phyloP scores from a whole-genome alignment of 2,329 filamentous ascomycete genomes.

The Penicillium sp. region DNA sequence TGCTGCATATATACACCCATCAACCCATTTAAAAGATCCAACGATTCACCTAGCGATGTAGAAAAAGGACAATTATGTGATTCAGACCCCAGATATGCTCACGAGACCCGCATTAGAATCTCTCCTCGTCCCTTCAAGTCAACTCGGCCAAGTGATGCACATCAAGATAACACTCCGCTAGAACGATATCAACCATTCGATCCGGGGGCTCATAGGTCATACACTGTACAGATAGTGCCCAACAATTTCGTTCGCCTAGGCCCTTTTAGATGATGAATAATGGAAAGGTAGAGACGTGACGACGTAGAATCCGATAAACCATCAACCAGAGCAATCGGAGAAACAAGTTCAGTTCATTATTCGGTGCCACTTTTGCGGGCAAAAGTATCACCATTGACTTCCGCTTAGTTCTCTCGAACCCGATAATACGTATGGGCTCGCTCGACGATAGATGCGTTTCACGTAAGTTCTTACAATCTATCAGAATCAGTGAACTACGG shows the following conservation, averaged over 20 bases:
- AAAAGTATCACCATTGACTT: slow-evolving; percentile 18
- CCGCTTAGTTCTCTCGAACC: slow-evolving; percentile 21
- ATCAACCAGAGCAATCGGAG: not conserved
- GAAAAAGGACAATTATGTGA: too few relatives aligned
- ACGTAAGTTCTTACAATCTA: too few relatives aligned
- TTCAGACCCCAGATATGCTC: too few relatives aligned
- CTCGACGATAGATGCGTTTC: too few relatives aligned
- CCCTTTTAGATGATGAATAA: slow-evolving; percentile 21
- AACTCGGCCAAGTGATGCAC: slow-evolving; percentile 20
- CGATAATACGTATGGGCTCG: not conserved
- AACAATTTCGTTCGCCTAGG: slow-evolving; percentile 21
- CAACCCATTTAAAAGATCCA: too few relatives aligned
- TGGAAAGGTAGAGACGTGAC: slow-evolving; percentile 13
- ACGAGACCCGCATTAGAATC: slow-evolving; percentile 11
- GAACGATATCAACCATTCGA: slow-evolving; percentile 8
- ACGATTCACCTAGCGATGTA: too few relatives aligned
- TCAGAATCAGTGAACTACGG: too few relatives aligned
- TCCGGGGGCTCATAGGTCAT: slow-evolving; percentile 23
- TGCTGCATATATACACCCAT: too few relatives aligned
- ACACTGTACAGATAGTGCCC: slow-evolving; percentile 26
- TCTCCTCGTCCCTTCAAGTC: slow-evolving; percentile 11
- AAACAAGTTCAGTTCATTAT: slow-evolving; percentile 16
- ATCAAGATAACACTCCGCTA: slow-evolving; percentile 7
- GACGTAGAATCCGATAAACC: not conserved
- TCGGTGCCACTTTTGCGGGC: slow-evolving; percentile 14